These are phyloP conservation scores for Croton laevigatus DNA, from an alignment of 441 rosid species.

Conservation along the genomic window DNA sequence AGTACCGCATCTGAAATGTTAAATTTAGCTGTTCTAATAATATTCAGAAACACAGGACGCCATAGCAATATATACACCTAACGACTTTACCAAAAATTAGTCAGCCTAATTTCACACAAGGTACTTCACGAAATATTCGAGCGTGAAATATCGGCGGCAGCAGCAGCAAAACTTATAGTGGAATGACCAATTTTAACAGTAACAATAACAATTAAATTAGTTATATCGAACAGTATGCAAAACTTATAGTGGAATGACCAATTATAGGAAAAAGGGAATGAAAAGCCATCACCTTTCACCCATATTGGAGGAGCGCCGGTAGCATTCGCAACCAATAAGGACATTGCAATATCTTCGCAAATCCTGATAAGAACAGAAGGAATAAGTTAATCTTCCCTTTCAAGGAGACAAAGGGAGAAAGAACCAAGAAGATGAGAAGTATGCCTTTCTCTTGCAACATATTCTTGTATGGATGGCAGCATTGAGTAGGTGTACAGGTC, in stretches of 20 bases:
- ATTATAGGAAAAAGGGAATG: not conserved
- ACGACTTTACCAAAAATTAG: not conserved
- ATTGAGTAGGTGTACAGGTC: slow-evolving; percentile 6
- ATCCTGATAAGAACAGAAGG: slow-evolving; percentile 38
- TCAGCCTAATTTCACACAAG: not conserved
- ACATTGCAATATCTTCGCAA: slow-evolving; percentile 86
- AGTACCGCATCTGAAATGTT: too few relatives aligned
- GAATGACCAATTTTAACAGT: not conserved
- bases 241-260: not conserved
- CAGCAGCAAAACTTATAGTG: not conserved
- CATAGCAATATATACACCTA: not conserved
- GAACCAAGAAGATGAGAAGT: not conserved
- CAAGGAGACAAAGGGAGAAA: not conserved
- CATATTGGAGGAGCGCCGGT: slow-evolving; percentile 70
- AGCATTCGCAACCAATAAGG: slow-evolving; percentile 70
- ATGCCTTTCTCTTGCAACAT: slow-evolving; percentile 20
- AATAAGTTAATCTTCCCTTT: not conserved
- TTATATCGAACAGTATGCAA: not conserved
- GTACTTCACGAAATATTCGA: not conserved
- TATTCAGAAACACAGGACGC: not conserved
- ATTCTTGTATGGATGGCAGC: slow-evolving; percentile 13
- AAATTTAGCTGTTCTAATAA: not conserved
- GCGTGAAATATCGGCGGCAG: not conserved
- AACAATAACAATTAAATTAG: too few relatives aligned
- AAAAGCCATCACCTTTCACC: slow-evolving; percentile 63